Evolutionary conservation across 495 filamentous ascomycete species (phyloP), one percentile per base, ranked within the genome.

Genomic region (Penicillium flavigenum): DNA sequence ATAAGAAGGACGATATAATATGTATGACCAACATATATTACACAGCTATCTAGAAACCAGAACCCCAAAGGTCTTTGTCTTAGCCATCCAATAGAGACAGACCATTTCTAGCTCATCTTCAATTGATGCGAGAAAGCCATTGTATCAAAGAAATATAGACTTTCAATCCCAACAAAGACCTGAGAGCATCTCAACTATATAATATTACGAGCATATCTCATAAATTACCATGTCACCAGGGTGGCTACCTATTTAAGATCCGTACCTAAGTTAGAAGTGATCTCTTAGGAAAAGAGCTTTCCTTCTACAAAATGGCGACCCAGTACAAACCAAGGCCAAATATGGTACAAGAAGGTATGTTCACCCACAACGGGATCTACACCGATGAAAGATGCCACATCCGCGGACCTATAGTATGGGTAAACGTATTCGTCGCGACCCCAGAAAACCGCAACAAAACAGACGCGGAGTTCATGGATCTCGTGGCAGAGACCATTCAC

Each of bases 401-500:
- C 45, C 4, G 7, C 8, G 45, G 45, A 17, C 45, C 45, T 1
- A 26, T 47, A 47, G 26, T 47, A 47, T 47, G 45, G 45, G 45
- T 47, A 17, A 47, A 47, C 7, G 45, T 47, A 19, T 47, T 47
- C 16, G 7, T 47, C 26, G 45, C 26, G 3, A 47, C 16, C 2
- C 45, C 45, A 9, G 45, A 47, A 9, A 17, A 47, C 16, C 26
- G 45, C 26, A 31, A n/a, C 26, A 47, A 47, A 29, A n/a, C 45
- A 17, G 45, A 47, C 1, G 45, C 45, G 17, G 45, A 47, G 2
- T 47, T 47, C n/a, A 47, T 47, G 45, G 16, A 47, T 29, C 26
- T 47, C 0, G 45, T 47, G 1, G 45, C 45, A 3, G 45, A 47
- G 16, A 5, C 26, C 45, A 47, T 47, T 4, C n/a, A 29, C 0